Conservation (phyloP, 768 basidiomycete species). For the Russula foetens region DNA sequence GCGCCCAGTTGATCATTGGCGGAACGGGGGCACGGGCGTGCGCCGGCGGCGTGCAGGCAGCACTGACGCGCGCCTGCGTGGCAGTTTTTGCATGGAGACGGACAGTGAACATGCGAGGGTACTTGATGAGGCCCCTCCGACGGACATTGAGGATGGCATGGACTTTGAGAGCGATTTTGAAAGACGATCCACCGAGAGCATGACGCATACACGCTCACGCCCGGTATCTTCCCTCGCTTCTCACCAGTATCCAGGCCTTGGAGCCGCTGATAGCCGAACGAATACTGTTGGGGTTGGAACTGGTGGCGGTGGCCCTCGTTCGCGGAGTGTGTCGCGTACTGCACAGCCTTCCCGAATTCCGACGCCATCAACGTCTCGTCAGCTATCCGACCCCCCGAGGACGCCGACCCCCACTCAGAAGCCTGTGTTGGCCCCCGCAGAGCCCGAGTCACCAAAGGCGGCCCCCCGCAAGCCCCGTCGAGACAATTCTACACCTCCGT, state of each 20-base stretch:
- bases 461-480: slow-evolving; percentile 14
- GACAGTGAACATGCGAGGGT: slow-evolving; percentile 49
- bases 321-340: slow-evolving; percentile 11
- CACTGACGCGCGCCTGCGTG: slow-evolving; percentile 42
- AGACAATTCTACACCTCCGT: slow-evolving; percentile 14
- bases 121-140: slow-evolving; percentile 66
- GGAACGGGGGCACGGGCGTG: slow-evolving; percentile 8
- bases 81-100: slow-evolving; percentile 60
- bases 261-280: slow-evolving; percentile 7
- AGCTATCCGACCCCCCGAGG: slow-evolving; percentile 39
- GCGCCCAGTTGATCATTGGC: slow-evolving; percentile 24
- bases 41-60: slow-evolving; percentile 49
- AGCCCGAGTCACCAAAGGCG: slow-evolving; percentile 28
- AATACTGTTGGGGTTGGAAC: neutral
- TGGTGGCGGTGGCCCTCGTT: slow-evolving; percentile 9
- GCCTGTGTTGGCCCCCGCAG: slow-evolving; percentile 22
- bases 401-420: slow-evolving; percentile 36
- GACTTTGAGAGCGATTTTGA: slow-evolving; percentile 23
- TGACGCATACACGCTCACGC: neutral
- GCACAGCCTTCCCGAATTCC: slow-evolving; percentile 17
- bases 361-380: slow-evolving; percentile 27
- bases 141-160: slow-evolving; percentile 59
- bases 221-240: neutral
- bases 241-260: slow-evolving; percentile 7
- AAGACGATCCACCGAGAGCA: neutral